phyloP scores from a whole-genome alignment of 1,284 basidiomycete genomes.

The Ustilago nuda region DNA sequence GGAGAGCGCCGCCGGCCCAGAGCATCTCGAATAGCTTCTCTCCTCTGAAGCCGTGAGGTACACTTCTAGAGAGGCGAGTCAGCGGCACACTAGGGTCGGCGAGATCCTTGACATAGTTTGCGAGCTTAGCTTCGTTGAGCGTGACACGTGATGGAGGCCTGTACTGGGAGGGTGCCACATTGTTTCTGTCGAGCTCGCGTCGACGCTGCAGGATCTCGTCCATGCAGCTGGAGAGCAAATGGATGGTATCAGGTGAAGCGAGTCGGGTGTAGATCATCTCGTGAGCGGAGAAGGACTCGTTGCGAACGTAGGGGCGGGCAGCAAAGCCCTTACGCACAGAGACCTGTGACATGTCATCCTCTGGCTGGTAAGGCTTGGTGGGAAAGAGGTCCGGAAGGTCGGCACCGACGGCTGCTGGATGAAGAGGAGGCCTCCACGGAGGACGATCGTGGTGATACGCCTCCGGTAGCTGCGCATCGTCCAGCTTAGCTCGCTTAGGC shows the following conservation, averaged over 20 bases:
- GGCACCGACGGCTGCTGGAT: constrained; percentile 34
- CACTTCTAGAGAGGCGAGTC: constrained; percentile 83
- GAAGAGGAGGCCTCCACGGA: constrained; percentile 60
- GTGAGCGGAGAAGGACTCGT: constrained; percentile 74
- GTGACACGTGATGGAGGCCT: constrained; percentile 76
- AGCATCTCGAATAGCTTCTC: constrained; percentile 90
- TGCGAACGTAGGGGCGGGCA: constrained; percentile 70
- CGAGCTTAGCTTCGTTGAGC: constrained; percentile 86
- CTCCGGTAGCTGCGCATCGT: constrained; percentile 26
- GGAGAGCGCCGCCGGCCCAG: constrained; percentile 72
- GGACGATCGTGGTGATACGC: constrained; percentile 56
- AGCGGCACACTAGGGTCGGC: constrained; percentile 89
- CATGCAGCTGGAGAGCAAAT: constrained; percentile 46
- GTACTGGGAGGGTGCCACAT: constrained; percentile 35
- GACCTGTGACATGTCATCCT: constrained; percentile 81
- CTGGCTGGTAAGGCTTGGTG: constrained; percentile 82
- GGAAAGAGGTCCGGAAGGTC: constrained; percentile 81
- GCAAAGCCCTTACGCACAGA: constrained; percentile 84
- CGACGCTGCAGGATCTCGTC: constrained; percentile 53
- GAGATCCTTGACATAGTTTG: constrained; percentile 89
- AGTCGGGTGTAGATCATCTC: constrained; percentile 73
- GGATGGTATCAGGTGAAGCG: constrained; percentile 52
- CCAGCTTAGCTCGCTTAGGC: constrained; percentile 17
- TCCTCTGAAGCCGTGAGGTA: constrained; percentile 93
- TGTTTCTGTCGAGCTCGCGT: constrained; percentile 23